These are phyloP conservation scores for Aurinia saxatilis DNA, from an alignment of 345 rosid species.

Conservation along the genomic window DNA sequence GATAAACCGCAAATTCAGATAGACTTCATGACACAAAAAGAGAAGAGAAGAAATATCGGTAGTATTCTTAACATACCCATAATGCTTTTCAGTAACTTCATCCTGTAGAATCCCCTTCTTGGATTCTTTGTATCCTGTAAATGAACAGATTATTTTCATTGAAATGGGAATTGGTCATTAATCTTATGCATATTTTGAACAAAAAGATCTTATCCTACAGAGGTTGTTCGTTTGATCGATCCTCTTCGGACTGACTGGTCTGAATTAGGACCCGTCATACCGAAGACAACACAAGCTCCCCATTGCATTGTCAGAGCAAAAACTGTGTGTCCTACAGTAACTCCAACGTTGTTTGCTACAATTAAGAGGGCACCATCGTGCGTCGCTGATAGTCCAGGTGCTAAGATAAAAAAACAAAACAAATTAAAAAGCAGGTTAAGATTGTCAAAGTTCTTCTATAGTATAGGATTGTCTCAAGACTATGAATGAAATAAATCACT, in stretches of 20 bases:
- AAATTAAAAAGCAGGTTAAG: not conserved
- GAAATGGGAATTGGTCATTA: not conserved
- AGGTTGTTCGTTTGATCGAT: constrained; percentile 16
- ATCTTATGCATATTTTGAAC: not conserved
- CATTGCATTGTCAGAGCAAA: constrained; percentile 32
- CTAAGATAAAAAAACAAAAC: not conserved
- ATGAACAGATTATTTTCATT: not conserved
- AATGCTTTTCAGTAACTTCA: constrained; percentile 18
- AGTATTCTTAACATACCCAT: constrained; percentile 16
- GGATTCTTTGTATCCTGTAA: constrained; percentile 22
- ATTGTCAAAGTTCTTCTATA: not conserved
- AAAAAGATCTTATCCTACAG: constrained; percentile 11
- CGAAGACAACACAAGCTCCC: constrained; percentile 35
- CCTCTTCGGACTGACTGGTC: constrained; percentile 16
- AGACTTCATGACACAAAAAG: not conserved
- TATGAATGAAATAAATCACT: too few species aligned
- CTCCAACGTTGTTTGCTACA: constrained; percentile 25
- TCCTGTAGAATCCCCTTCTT: constrained; percentile 21
- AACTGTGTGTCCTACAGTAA: constrained; percentile 20
- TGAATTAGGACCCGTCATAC: constrained; percentile 17
- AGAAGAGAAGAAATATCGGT: not conserved
- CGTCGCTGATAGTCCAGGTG: constrained; percentile 27
- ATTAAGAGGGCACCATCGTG: constrained; percentile 17
- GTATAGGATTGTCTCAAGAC: too few species aligned
- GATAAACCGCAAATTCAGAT: not conserved